Conservation (phyloP, 495 filamentous ascomycete species). For the Penicillium taxi region DNA sequence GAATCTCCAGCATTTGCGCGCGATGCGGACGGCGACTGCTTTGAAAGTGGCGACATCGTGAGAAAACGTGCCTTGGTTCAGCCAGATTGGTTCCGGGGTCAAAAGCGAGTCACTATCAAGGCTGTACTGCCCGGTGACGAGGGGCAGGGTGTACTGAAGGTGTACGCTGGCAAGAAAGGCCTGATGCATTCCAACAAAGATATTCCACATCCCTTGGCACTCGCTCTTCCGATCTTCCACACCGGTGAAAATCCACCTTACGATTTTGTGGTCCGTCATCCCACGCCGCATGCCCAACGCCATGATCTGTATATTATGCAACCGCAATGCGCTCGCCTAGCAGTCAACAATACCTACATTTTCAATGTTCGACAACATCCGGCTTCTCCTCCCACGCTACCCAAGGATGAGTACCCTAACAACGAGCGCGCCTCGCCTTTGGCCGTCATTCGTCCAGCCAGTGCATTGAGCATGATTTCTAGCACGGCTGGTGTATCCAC, state of each 20-base stretch:
- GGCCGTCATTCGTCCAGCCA: constrained; percentile 64
- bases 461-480: constrained; percentile 70
- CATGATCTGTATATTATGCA: constrained; percentile 96
- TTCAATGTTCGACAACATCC: constrained; percentile 93
- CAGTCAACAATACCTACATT: constrained; percentile 94
- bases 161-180: constrained; percentile 89
- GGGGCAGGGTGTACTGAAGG: constrained; percentile 78
- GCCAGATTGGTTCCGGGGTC: constrained; percentile 78
- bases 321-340: constrained; percentile 79
- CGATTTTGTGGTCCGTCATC: constrained; percentile 86
- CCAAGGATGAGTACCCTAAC: constrained; percentile 37
- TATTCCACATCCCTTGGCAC: constrained; percentile 84
- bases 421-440: constrained; percentile 52
- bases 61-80: constrained; percentile 83
- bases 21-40: constrained; percentile 84
- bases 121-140: constrained; percentile 85
- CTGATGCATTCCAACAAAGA: constrained; percentile 93
- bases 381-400: constrained; percentile 45
- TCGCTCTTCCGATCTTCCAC: constrained; percentile 86
- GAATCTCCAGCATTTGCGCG: constrained; percentile 71
- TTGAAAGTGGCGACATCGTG: constrained; percentile 82
- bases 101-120: constrained; percentile 89
- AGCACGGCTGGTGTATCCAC: constrained; percentile 38
- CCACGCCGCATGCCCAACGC: constrained; percentile 90
- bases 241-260: constrained; percentile 87